Evolutionary conservation across 192 early-diverging fungal genomes (phyloP), one percentile per base, ranked within the genome.

Genomic region (Dispira parvispora): DNA sequence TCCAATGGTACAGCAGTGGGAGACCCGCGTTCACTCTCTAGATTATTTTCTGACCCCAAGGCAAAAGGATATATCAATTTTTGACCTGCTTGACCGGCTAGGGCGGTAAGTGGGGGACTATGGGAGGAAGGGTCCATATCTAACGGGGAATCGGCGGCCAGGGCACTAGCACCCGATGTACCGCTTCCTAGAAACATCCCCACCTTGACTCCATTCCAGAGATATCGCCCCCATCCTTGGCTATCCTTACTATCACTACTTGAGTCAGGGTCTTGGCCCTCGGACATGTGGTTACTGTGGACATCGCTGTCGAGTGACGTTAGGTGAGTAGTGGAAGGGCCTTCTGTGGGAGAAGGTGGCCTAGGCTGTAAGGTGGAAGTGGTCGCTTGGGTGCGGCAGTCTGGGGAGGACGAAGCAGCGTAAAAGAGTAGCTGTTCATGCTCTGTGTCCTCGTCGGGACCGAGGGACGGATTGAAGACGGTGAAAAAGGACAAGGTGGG

Each of bases 391-490:
- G 32, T 6, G 6, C 6, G 32, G 32, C 3, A 6, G 32, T 38
- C 6, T 38, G 32, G 74, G 3, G 69, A 61, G 11, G 67, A 27
- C 3, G 83, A 81, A 5, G 85, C 83, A 0, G 80, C 74, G 62
- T 87, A 89, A 56, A 81, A 89, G 5, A 89, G 68, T 20, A 89
- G 69, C 68, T 89, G 88, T 53, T 89, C 84, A 70, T 83, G 79
- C 9, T 83, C 75, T n/a, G 71, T 82, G 62, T 87, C 85, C 64
- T 87, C 88, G 49, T 73, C 71, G 0, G 72, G 71, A 0, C 85
- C 82, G 49, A 87, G 72, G 44, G 73, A 75, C 11, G 88, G 84
- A 62, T 85, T 86, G 64, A 84, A 89, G 14, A 89, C 74, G 47
- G 84, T 81, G 68, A 89, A 89, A 66, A 85, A 83, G 16, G 81